Evolutionary conservation across 306 rosid genomes (phyloP).

Genomic region (Clitoria ternatea): DNA sequence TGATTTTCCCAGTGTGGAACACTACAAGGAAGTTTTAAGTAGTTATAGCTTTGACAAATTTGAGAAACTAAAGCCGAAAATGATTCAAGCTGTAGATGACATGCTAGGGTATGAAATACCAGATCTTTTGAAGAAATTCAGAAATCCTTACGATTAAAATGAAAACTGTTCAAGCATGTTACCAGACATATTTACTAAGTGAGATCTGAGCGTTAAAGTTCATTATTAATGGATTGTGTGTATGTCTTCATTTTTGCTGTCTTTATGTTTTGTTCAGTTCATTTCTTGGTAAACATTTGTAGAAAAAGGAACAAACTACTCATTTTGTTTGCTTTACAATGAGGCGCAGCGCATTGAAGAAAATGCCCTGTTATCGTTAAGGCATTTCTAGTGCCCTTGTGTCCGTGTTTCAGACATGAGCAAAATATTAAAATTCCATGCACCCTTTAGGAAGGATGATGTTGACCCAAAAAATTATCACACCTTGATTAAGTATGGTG

Average conservation of each 20-base stretch:
- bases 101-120: constrained; percentile 97
- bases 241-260: not conserved
- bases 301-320: not conserved
- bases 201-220: not conserved
- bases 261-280: not conserved
- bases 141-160: constrained; percentile 72
- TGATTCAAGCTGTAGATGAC: constrained; percentile 86
- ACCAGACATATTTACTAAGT: not conserved
- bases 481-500: too few species aligned
- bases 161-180: not conserved
- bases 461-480: too few species aligned
- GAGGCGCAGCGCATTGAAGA: not conserved
- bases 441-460: too few species aligned
- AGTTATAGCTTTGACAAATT: constrained; percentile 77
- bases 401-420: too few species aligned
- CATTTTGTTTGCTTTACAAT: not conserved
- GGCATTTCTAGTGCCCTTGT: not conserved
- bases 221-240: not conserved
- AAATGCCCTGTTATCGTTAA: not conserved
- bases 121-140: constrained; percentile 73
- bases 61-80: constrained; percentile 83
- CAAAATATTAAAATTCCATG: too few species aligned
- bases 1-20: constrained; percentile 80
- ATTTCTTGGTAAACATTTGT: not conserved
- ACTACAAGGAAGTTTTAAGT: constrained; percentile 53